These are phyloP conservation scores for Globisporangium megalacanthum DNA, from an alignment of 352 stramenopile species.

Conservation along the genomic window DNA sequence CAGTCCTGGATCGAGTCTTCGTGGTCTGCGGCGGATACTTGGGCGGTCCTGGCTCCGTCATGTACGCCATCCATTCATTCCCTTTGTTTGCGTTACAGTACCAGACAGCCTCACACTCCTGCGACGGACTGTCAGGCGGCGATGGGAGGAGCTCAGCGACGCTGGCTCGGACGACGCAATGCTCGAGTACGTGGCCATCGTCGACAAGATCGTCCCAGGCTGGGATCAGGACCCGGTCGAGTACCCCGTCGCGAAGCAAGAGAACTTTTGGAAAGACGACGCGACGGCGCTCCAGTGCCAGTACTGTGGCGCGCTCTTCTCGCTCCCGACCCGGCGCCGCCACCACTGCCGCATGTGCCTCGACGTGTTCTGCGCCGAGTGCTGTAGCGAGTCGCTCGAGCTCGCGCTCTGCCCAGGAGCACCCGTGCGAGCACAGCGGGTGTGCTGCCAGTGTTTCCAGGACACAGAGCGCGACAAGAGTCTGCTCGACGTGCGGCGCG, in stretches of 20 bases:
- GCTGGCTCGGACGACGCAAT: slow-evolving; percentile 35
- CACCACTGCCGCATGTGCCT: slow-evolving; percentile 76
- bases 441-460: slow-evolving; percentile 53
- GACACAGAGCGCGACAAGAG: slow-evolving; percentile 43
- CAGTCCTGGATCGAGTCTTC: slow-evolving; percentile 30
- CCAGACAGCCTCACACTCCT: background rate
- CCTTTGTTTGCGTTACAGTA: background rate
- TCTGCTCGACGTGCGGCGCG: slow-evolving; percentile 37
- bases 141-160: slow-evolving; percentile 58
- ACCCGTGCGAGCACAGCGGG: slow-evolving; percentile 43
- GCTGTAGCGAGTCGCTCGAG: slow-evolving; percentile 40
- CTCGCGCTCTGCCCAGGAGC: slow-evolving; percentile 58
- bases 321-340: slow-evolving; percentile 25
- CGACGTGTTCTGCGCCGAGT: slow-evolving; percentile 60
- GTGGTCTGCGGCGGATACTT: slow-evolving; percentile 46
- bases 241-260: slow-evolving; percentile 40
- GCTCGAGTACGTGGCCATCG: slow-evolving; percentile 42
- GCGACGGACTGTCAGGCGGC: slow-evolving; percentile 28
- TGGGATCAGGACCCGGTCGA: slow-evolving; percentile 48
- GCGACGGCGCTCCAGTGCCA: slow-evolving; percentile 29
- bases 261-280: slow-evolving; percentile 70
- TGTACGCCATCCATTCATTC: slow-evolving; percentile 29
- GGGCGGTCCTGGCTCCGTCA: slow-evolving; percentile 41
- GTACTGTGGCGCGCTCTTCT: slow-evolving; percentile 44
- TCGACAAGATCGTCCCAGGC: slow-evolving; percentile 59